Conservation (phyloP, 768 basidiomycete genomes). For the Roridomyces roridus region DNA sequence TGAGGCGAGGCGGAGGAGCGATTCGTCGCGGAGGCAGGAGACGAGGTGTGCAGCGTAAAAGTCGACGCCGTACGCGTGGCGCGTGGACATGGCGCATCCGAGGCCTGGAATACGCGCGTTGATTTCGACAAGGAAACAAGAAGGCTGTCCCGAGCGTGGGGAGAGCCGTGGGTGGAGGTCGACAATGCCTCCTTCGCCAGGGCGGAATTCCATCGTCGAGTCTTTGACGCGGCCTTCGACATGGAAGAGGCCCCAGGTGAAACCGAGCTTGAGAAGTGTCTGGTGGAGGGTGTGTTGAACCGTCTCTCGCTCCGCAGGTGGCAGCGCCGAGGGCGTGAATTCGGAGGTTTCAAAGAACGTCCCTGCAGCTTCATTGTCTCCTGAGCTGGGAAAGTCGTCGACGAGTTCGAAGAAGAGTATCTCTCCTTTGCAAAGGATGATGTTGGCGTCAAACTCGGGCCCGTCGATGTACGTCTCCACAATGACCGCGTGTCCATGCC, state of each 20-base stretch:
- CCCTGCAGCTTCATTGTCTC: constrained; percentile 3
- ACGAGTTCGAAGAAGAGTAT: constrained; percentile 15
- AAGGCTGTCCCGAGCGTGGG: neutral
- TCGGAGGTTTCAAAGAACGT: constrained; percentile 23
- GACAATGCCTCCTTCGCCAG: constrained; percentile 4
- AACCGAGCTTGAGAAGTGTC: constrained; percentile 6
- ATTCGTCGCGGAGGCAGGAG: constrained; percentile 9
- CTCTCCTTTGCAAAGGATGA: constrained; percentile 13
- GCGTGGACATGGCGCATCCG: constrained; percentile 16
- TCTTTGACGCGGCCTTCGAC: constrained; percentile 20
- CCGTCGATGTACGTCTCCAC: constrained; percentile 21
- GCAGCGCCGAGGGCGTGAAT: constrained; percentile 14
- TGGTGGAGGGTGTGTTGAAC: constrained; percentile 7
- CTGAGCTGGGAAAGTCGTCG: constrained; percentile 18
- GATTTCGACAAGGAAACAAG: constrained; percentile 20
- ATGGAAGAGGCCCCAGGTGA: constrained; percentile 21
- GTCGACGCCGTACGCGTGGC: constrained; percentile 18
- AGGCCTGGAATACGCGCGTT: constrained; percentile 20
- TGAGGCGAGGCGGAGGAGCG: constrained; percentile 5
- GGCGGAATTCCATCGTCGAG: constrained; percentile 16
- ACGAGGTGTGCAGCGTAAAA: constrained; percentile 16
- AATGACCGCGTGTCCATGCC: constrained; percentile 12
- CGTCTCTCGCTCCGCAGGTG: constrained; percentile 4
- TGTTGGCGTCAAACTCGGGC: constrained; percentile 19
- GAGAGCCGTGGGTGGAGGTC: constrained; percentile 6